phyloP scores from a whole-genome alignment of 306 rosid genomes.

The Biancaea sappan region DNA sequence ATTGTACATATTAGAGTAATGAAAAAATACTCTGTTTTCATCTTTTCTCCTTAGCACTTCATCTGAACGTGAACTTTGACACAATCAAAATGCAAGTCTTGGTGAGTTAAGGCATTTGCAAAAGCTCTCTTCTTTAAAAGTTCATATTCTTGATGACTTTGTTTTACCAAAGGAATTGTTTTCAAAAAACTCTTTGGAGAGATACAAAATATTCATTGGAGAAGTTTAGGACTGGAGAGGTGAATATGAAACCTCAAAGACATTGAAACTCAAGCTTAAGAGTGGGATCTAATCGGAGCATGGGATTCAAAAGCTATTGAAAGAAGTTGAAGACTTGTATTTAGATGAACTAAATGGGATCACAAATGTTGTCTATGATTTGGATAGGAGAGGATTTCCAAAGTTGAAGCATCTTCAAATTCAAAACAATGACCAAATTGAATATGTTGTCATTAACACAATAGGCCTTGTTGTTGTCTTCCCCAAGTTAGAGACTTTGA shows the following conservation, averaged over 20 bases:
- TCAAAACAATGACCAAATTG: neutral
- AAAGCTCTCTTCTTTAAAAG: neutral
- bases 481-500: neutral
- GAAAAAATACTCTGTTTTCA: no score
- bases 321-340: slow-evolving; percentile 28
- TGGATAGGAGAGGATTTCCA: slow-evolving; percentile 2
- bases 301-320: slow-evolving; percentile 23
- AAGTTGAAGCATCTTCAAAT: slow-evolving; percentile 2
- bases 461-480: neutral
- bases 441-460: neutral
- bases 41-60: no score
- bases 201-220: neutral
- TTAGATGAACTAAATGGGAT: neutral
- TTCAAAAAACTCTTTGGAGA: neutral
- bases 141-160: neutral
- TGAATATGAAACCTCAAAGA: neutral
- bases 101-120: neutral
- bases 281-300: neutral
- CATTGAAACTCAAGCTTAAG: neutral
- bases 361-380: neutral
- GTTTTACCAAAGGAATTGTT: neutral
- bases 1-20: no score
- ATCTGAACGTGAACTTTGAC: no score
- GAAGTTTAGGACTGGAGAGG: neutral
- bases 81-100: slow-evolving; percentile 19